phyloP scores from a whole-genome alignment of 1,284 basidiomycete species.

The Mrakiaceae sp. region DNA sequence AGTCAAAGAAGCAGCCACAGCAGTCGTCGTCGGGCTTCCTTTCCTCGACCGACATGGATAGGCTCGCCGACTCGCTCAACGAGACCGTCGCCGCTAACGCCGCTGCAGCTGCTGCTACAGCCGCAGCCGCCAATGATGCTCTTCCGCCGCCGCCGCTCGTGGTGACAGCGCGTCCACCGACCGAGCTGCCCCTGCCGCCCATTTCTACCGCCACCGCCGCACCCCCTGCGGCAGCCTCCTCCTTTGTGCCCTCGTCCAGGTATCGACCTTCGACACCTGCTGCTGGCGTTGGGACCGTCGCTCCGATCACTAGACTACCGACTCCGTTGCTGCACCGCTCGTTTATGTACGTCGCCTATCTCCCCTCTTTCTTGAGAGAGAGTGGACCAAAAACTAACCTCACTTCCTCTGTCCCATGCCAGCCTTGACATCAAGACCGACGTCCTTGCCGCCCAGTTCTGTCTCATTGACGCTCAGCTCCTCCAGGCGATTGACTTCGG shows the following conservation, averaged over 20 bases:
- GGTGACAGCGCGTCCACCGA: neutral
- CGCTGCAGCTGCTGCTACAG: too few species aligned
- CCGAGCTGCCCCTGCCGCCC: too few species aligned
- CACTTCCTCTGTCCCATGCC: conserved; percentile 23
- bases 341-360: conserved; percentile 14
- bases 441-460: conserved; percentile 62
- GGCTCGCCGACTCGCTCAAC: neutral
- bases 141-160: neutral
- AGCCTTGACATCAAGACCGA: conserved; percentile 36
- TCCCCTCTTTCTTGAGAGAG: neutral
- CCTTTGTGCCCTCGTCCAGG: too few species aligned
- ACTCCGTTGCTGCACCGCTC: conserved; percentile 3
- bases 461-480: conserved; percentile 77
- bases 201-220: too few species aligned
- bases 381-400: neutral
- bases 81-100: too few species aligned
- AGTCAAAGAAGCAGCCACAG: too few species aligned
- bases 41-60: neutral
- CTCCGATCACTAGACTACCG: neutral
- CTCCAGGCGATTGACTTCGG: conserved; percentile 72
- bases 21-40: too few species aligned
- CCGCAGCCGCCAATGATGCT: too few species aligned
- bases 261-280: neutral
- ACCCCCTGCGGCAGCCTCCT: too few species aligned
- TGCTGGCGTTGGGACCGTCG: neutral